Percentiles rank a stretch among this genome's conserved stretches.
phyloP scores from a whole-genome alignment of 2,329 filamentous ascomycete genomes.

The Colletotrichum liaoningense region DNA sequence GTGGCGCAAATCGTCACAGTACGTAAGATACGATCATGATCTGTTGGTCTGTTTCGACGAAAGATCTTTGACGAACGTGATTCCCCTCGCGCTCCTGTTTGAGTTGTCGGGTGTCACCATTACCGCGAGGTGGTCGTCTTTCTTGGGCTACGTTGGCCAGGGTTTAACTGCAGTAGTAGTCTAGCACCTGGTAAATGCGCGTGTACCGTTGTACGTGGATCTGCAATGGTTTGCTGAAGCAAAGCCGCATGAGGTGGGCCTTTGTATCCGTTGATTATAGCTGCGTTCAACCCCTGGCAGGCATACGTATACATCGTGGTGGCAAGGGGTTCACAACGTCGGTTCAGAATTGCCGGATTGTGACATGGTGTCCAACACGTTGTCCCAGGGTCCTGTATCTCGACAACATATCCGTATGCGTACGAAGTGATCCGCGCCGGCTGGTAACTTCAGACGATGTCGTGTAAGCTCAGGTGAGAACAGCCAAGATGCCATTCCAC shows the following conservation, averaged over 20 bases:
- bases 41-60: not conserved
- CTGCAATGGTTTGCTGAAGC: not conserved
- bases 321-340: not conserved
- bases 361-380: constrained; percentile 2
- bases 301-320: not conserved
- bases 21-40: not conserved
- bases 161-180: not conserved
- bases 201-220: not conserved
- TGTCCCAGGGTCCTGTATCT: not conserved
- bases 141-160: not conserved
- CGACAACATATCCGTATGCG: not conserved
- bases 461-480: not conserved
- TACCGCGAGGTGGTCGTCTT: not conserved
- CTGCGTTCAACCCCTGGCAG: constrained; percentile 2
- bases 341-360: not conserved
- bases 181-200: not conserved
- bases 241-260: not conserved
- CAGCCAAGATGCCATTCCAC: not conserved
- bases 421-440: not conserved
- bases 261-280: not conserved
- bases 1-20: not conserved
- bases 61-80: not conserved
- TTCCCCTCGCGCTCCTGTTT: not conserved
- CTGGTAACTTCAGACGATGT: constrained; percentile 16
- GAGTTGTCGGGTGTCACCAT: not conserved